Base-by-base conservation (phyloP, 1,284 basidiomycete species). In the Ustilago hordei region DNA sequence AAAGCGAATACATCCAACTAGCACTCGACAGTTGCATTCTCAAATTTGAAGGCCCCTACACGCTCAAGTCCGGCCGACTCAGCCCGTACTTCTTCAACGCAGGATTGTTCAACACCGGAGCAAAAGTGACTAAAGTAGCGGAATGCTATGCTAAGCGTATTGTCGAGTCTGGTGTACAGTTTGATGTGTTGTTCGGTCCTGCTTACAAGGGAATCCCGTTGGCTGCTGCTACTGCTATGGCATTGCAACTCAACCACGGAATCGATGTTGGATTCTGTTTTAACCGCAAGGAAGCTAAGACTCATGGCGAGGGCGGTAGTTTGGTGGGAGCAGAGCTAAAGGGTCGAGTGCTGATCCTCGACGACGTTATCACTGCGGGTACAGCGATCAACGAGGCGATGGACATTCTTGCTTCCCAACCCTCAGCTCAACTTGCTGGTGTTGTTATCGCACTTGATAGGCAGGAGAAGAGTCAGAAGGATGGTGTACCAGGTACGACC, bases 61-160 rank as follows among this genome's bases (percentile, higher is more conserved):
- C 80, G 41, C 75, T 86, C 48, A 99, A 99, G 89, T 95, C 94
- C 39, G 96, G 96, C 77, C 91, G 96, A 43, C 88, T 90, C 65
- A 97, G 95, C 13, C 96, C 96, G 1, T 98, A 98, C 88, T 98
- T 98, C 87, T 95, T 98, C 90, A 98, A 98, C 86, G 94, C 94
- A 0, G 94, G 94, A 9, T 89, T 99, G 75, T 94, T 92, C 86
- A 82, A 82, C 64, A 92, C 92, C 5, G 94, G 95, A 0, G 90
- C 91, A 1, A 91, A 96, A 47, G 90, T 99, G 41, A 88, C 92
- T 45, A 89, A 92, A 8, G 89, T 97, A 34, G 92, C 95, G 8
- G 89, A 90, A n/a, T 94, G 95, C 15, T 98, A 97, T 82, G 94
- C 96, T 4, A 78, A 86, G 55, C 87, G 91, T 2, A 93, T 93